phyloP scores from a whole-genome alignment of 192 early-diverging fungal species.

The Radiomyces spectabilis region DNA sequence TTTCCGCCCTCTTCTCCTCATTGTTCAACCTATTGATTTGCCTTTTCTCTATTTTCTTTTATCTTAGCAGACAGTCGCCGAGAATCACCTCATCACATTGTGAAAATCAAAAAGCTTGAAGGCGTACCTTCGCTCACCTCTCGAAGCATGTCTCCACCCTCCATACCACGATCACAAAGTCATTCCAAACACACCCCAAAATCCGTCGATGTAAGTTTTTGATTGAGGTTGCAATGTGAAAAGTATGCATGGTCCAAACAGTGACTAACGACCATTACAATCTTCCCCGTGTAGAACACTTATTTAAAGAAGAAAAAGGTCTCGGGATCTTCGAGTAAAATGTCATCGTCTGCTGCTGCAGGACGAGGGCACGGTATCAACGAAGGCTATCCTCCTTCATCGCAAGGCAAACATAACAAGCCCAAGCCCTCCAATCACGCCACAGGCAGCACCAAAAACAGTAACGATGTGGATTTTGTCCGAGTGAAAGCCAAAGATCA shows the following conservation, averaged over 20 bases:
- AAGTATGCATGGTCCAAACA: too few species aligned
- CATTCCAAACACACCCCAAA: constrained; percentile 7
- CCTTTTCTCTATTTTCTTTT: neutral
- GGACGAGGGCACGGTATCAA: neutral
- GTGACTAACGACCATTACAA: too few species aligned
- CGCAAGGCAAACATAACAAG: neutral
- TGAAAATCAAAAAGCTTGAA: constrained; percentile 14
- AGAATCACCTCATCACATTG: constrained; percentile 12
- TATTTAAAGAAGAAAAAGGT: constrained; percentile 2
- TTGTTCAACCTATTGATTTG: neutral
- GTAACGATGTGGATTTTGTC: constrained; percentile 19
- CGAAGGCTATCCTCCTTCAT: neutral
- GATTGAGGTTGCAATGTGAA: too few species aligned
- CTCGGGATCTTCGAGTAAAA: neutral
- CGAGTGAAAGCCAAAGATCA: constrained; percentile 47
- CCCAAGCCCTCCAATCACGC: neutral
- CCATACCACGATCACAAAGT: neutral
- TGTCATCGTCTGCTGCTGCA: neutral
- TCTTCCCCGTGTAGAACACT: too few species aligned
- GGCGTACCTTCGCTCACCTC: neutral
- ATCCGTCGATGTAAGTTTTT: neutral
- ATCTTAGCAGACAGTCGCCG: constrained; percentile 2
- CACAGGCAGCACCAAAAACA: constrained; percentile 1
- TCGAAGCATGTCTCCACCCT: neutral
- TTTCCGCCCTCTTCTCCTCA: neutral